phyloP scores from a whole-genome alignment of 1,284 basidiomycete genomes.

The Trichosporon asahii region DNA sequence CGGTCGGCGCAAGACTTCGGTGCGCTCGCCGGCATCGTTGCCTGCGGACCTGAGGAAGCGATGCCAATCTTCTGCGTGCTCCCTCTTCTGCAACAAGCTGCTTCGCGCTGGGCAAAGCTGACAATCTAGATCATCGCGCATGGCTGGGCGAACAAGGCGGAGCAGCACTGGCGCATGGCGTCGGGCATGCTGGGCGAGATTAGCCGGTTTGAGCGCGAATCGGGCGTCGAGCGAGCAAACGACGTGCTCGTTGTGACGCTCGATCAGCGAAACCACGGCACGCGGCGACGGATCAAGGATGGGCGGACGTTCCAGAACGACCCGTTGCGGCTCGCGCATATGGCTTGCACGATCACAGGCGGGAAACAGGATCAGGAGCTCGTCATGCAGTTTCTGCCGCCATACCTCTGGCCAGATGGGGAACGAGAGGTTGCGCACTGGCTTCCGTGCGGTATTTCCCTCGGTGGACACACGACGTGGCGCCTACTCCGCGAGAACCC shows the following conservation, averaged over 20 bases:
- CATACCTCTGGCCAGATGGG: slow-evolving; percentile 70
- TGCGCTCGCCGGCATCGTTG: too few species aligned
- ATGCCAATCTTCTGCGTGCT: too few species aligned
- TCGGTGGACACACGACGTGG: slow-evolving; percentile 48
- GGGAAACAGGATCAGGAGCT: slow-evolving; percentile 64
- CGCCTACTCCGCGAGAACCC: slow-evolving; percentile 57
- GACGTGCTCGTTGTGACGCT: slow-evolving; percentile 49
- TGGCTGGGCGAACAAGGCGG: slow-evolving; percentile 38
- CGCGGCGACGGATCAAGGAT: slow-evolving; percentile 57
- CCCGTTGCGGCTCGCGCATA: slow-evolving; percentile 55
- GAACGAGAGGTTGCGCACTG: slow-evolving; percentile 66
- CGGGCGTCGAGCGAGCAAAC: slow-evolving; percentile 25
- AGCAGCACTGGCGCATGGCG: slow-evolving; percentile 38
- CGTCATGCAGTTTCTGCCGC: slow-evolving; percentile 73
- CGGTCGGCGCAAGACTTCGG: too few species aligned
- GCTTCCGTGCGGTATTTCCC: slow-evolving; percentile 57
- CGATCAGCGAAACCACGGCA: slow-evolving; percentile 74
- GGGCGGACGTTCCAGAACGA: slow-evolving; percentile 65
- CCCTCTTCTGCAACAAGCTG: too few species aligned
- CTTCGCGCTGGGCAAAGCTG: not conserved
- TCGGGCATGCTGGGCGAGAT: slow-evolving; percentile 38
- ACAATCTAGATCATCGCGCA: slow-evolving; percentile 38
- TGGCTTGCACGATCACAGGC: slow-evolving; percentile 13
- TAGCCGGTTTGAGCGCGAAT: slow-evolving; percentile 7
- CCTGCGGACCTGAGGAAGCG: too few species aligned